Percentiles rank a stretch among this genome's conserved stretches.
phyloP scores from a whole-genome alignment of 2,329 filamentous ascomycete species.

The Phyllosticta citrichinensis region DNA sequence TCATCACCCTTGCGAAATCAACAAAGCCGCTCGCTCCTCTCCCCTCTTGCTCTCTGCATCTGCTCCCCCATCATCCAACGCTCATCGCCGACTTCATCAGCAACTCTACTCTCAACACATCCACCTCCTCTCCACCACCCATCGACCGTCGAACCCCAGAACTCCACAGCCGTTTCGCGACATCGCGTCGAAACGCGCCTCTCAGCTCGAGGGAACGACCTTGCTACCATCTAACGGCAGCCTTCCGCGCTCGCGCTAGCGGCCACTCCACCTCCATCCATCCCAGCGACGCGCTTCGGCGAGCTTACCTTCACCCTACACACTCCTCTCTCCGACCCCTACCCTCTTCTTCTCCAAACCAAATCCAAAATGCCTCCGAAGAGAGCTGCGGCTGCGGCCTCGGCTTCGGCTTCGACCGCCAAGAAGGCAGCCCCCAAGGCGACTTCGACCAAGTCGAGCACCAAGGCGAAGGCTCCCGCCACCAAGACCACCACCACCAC shows the following conservation, averaged over 20 bases:
- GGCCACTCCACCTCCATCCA: neutral
- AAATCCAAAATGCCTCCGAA: constrained; percentile 3
- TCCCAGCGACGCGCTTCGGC: neutral
- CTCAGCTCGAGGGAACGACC: neutral
- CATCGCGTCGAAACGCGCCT: neutral
- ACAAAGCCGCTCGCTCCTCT: constrained; percentile 4
- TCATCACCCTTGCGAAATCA: constrained; percentile 4
- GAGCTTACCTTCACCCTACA: neutral
- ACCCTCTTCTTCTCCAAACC: neutral
- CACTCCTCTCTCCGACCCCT: neutral
- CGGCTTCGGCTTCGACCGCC: constrained; percentile 1
- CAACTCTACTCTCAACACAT: neutral
- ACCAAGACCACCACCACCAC: constrained; percentile 14
- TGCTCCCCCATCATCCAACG: neutral
- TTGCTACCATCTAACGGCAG: constrained; percentile 1
- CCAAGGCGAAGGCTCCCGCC: constrained; percentile 11
- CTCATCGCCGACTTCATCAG: neutral
- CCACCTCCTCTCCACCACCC: neutral
- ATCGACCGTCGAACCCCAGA: neutral
- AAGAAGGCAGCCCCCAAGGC: constrained; percentile 13
- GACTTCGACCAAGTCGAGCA: constrained; percentile 20
- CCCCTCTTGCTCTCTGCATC: neutral
- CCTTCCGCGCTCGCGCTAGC: constrained; percentile 7
- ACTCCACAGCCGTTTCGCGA: neutral
- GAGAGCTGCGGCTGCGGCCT: neutral